A percentile compares a stretch with the other conserved stretches of the same genome.
phyloP scores from a whole-genome alignment of 352 stramenopile species.

The Aphanomyces stellatus region DNA sequence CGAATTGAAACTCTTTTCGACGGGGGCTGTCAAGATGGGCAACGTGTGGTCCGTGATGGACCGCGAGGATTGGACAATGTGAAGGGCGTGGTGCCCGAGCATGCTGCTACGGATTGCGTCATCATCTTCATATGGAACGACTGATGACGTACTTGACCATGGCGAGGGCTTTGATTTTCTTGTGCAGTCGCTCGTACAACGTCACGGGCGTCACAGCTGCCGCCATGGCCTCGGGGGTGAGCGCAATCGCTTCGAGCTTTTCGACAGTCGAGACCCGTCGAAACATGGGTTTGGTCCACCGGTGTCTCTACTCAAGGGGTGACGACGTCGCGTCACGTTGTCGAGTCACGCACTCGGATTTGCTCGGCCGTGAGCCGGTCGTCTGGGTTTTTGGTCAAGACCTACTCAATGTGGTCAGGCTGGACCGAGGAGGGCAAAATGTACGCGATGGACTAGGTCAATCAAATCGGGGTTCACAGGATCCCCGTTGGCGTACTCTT shows the following conservation, averaged over 20 bases:
- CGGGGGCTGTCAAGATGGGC: too few relatives aligned
- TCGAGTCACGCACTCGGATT: conserved; percentile 42
- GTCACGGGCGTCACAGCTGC: not conserved
- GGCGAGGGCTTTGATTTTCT: conserved; percentile 2
- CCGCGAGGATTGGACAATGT: too few relatives aligned
- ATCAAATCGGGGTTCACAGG: conserved; percentile 49
- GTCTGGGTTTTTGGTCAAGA: conserved; percentile 63
- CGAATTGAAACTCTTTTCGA: too few relatives aligned
- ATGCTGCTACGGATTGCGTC: too few relatives aligned
- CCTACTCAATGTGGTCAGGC: conserved; percentile 24
- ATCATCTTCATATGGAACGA: too few relatives aligned
- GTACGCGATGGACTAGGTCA: conserved; percentile 53
- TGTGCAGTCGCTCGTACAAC: conserved; percentile 2
- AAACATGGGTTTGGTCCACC: not conserved
- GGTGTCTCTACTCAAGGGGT: not conserved
- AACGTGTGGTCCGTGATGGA: too few relatives aligned
- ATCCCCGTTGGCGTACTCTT: conserved; percentile 31
- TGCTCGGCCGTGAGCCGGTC: conserved; percentile 52
- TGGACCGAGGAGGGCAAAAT: not conserved
- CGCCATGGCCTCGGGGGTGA: not conserved
- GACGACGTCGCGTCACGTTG: too few relatives aligned
- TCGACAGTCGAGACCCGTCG: not conserved
- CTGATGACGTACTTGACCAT: not conserved
- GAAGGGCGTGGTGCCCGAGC: too few relatives aligned
- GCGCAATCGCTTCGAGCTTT: not conserved